Conservation (phyloP, 2,329 filamentous ascomycete species). For the Neopestalotiopsis clavispora region DNA sequence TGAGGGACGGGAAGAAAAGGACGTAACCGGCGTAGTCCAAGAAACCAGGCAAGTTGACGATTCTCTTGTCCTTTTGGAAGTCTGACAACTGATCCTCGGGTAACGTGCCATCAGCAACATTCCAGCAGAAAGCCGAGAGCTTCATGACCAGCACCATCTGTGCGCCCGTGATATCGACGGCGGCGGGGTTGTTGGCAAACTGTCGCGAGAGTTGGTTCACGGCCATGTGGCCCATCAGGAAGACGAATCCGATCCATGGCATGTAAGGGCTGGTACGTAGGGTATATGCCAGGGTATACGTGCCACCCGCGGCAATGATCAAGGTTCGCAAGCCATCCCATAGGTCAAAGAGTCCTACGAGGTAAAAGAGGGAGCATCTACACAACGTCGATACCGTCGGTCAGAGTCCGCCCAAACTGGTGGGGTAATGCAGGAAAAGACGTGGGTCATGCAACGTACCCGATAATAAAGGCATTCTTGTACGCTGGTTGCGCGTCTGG, state of each 20-base stretch:
- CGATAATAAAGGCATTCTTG: conserved; percentile 88
- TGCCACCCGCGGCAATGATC: conserved; percentile 75
- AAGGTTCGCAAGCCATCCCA: conserved; percentile 85
- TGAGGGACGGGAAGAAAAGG: conserved; percentile 90
- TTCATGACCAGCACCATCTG: conserved; percentile 99
- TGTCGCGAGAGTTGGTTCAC: conserved; percentile 86
- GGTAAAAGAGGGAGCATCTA: conserved; percentile 84
- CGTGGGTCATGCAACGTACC: conserved; percentile 49
- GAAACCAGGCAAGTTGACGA: conserved; percentile 74
- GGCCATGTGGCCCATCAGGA: conserved; percentile 95
- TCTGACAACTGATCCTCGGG: conserved; percentile 82
- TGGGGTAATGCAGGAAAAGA: conserved; percentile 4
- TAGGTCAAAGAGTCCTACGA: conserved; percentile 90
- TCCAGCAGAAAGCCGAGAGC: conserved; percentile 95
- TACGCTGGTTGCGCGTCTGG: conserved; percentile 82
- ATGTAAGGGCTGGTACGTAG: conserved; percentile 84
- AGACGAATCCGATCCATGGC: conserved; percentile 96
- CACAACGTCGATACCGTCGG: not conserved
- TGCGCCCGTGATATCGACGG: conserved; percentile 87
- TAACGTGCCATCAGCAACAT: conserved; percentile 88
- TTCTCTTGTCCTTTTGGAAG: conserved; percentile 80
- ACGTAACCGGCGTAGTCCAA: conserved; percentile 90
- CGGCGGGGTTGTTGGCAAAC: conserved; percentile 65
- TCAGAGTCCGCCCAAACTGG: not conserved
- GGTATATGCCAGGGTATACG: conserved; percentile 83